These are phyloP conservation scores for Lasiosphaeria ovina DNA, from an alignment of 495 filamentous ascomycete genomes.

Conservation along the genomic window DNA sequence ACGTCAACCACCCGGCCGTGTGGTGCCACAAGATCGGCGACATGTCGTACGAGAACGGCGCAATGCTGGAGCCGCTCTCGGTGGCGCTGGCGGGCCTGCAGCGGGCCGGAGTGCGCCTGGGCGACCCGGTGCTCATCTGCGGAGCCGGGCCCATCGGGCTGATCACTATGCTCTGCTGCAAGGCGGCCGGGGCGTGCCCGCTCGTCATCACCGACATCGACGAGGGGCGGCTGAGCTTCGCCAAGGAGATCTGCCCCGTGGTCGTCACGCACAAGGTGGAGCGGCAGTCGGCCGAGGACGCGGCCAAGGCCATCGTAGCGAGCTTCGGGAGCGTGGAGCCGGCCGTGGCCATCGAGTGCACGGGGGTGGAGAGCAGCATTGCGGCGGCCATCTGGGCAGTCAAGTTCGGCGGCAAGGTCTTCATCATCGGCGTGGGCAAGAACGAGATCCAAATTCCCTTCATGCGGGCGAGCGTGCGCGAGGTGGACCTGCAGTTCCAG, in stretches of 20 bases:
- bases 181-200: slow-evolving; percentile 80
- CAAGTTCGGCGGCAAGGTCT: slow-evolving; percentile 92
- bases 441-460: slow-evolving; percentile 93
- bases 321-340: slow-evolving; percentile 71
- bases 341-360: slow-evolving; percentile 80
- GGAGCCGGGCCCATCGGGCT: slow-evolving; percentile 90
- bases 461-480: slow-evolving; percentile 83
- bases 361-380: slow-evolving; percentile 87
- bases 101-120: slow-evolving; percentile 70
- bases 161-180: slow-evolving; percentile 75
- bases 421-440: slow-evolving; percentile 89
- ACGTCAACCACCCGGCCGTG: slow-evolving; percentile 86
- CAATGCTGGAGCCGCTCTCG: slow-evolving; percentile 80
- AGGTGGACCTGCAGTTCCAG: slow-evolving; percentile 93
- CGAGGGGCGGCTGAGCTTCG: slow-evolving; percentile 76
- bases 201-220: slow-evolving; percentile 93
- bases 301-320: slow-evolving; percentile 62
- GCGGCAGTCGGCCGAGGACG: slow-evolving; percentile 63
- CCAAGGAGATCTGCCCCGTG: slow-evolving; percentile 69
- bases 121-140: slow-evolving; percentile 81
- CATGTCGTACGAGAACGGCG: slow-evolving; percentile 87
- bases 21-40: slow-evolving; percentile 92
- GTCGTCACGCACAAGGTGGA: slow-evolving; percentile 78
- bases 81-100: slow-evolving; percentile 84
- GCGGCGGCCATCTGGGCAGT: slow-evolving; percentile 80